These are phyloP conservation scores for Colletotrichum filicis DNA, from an alignment of 2,329 filamentous ascomycete genomes.

Conservation along the genomic window DNA sequence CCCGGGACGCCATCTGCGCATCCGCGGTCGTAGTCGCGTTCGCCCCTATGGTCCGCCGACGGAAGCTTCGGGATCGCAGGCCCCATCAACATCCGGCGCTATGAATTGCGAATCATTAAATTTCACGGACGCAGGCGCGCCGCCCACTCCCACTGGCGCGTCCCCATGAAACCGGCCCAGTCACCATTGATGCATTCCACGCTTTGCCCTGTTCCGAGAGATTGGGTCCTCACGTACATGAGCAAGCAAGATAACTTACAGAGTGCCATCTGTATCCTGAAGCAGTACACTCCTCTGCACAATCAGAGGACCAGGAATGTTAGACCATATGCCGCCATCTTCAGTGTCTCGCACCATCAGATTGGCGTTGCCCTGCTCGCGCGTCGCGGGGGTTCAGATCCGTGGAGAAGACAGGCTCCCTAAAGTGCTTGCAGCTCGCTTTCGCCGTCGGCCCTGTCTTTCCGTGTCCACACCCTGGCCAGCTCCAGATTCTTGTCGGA, in stretches of 20 bases:
- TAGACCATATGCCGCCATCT: not conserved
- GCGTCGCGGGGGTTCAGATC: not conserved
- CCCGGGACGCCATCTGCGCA: not conserved
- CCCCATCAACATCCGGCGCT: not conserved
- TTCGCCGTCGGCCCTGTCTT: slow-evolving; percentile 3
- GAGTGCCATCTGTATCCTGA: too few relatives aligned
- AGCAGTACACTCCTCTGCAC: too few relatives aligned
- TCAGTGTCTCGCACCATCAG: slow-evolving; percentile 5
- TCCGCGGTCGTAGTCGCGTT: not conserved
- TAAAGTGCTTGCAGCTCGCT: slow-evolving; percentile 31
- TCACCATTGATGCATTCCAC: not conserved
- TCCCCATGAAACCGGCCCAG: not conserved
- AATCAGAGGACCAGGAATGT: not conserved
- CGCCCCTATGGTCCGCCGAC: not conserved
- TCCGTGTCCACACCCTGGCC: not conserved
- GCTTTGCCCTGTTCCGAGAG: not conserved
- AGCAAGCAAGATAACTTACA: too few relatives aligned
- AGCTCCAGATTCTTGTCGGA: slow-evolving; percentile 1
- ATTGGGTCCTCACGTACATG: not conserved
- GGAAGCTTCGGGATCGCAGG: slow-evolving; percentile 9
- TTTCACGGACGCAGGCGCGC: slow-evolving; percentile 13
- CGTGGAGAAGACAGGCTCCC: slow-evolving; percentile 12
- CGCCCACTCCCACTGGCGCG: not conserved
- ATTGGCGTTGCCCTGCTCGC: slow-evolving; percentile 1
- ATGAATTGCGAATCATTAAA: not conserved